Conservation (phyloP, 371 early-diverging fungal genomes). For the Circinella umbellata region DNA sequence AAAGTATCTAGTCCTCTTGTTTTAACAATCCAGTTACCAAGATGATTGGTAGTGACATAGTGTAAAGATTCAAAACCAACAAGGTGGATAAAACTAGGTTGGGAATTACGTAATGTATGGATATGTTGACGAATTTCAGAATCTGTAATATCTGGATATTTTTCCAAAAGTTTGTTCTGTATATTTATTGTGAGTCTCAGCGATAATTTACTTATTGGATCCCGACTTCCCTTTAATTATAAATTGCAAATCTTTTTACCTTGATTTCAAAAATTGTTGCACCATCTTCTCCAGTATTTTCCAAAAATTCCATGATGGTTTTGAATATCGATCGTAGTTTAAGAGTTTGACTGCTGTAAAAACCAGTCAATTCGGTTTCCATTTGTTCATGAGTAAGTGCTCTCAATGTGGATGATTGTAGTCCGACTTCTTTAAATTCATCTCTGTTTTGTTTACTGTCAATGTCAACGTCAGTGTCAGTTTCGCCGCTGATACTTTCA, state of each 20-base stretch:
- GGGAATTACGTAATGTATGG: slow-evolving; percentile 13
- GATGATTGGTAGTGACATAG: slow-evolving; percentile 23
- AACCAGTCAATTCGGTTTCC: slow-evolving; percentile 5
- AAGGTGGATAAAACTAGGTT: slow-evolving; percentile 17
- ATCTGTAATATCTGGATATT: slow-evolving; percentile 8
- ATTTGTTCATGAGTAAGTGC: background rate
- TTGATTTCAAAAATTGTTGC: slow-evolving; percentile 25
- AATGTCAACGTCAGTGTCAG: background rate
- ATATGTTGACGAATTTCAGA: slow-evolving; percentile 17
- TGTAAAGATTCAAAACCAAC: slow-evolving; percentile 33
- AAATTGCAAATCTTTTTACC: slow-evolving; percentile 11
- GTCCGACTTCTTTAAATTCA: background rate
- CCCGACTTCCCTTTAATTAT: background rate
- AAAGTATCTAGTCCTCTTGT: background rate
- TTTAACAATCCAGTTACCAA: slow-evolving; percentile 20
- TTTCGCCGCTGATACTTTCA: background rate
- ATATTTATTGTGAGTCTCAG: background rate
- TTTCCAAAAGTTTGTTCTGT: slow-evolving; percentile 5
- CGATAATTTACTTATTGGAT: too few species aligned
- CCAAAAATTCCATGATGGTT: slow-evolving; percentile 17
- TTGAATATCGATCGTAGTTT: background rate
- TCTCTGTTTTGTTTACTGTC: background rate
- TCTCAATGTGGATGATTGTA: background rate
- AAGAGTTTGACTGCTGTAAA: slow-evolving; percentile 5
- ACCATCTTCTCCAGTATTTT: slow-evolving; percentile 13